Conservation (phyloP, 352 stramenopile species). For the Achlya hypogyna region DNA sequence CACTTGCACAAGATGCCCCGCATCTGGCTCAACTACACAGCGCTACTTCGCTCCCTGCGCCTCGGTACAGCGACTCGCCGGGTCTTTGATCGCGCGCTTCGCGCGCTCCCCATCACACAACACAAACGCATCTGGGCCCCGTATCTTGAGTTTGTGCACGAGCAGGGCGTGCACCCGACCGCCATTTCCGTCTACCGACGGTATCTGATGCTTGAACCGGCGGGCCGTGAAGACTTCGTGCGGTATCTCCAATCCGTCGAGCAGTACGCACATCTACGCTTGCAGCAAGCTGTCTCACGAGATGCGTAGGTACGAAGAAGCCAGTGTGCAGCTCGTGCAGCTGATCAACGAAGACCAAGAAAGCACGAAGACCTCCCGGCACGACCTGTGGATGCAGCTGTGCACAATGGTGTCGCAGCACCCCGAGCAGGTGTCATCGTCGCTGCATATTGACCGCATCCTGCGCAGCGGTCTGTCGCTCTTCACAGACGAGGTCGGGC, state of each 20-base stretch:
- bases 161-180: slow-evolving; percentile 59
- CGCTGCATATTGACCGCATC: slow-evolving; percentile 93
- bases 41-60: slow-evolving; percentile 65
- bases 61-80: slow-evolving; percentile 71
- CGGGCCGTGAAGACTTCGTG: slow-evolving; percentile 60
- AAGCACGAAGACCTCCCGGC: not conserved
- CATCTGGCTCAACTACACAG: slow-evolving; percentile 91
- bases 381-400: slow-evolving; percentile 92
- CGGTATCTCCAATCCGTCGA: slow-evolving; percentile 64
- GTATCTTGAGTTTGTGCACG: slow-evolving; percentile 87
- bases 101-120: slow-evolving; percentile 95
- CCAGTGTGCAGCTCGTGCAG: slow-evolving; percentile 26
- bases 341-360: slow-evolving; percentile 22
- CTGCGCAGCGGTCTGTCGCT: slow-evolving; percentile 87
- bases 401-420: slow-evolving; percentile 94
- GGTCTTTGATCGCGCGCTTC: slow-evolving; percentile 92
- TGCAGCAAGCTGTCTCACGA: not conserved
- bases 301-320: slow-evolving; percentile 16
- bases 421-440: slow-evolving; percentile 78
- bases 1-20: slow-evolving; percentile 94
- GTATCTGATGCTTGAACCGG: slow-evolving; percentile 80
- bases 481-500: slow-evolving; percentile 95
- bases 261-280: slow-evolving; percentile 37
- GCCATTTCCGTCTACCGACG: slow-evolving; percentile 79
- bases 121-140: slow-evolving; percentile 94